Base-by-base conservation (phyloP, 2,329 filamentous ascomycete genomes). In the Chaetomium sp. region DNA sequence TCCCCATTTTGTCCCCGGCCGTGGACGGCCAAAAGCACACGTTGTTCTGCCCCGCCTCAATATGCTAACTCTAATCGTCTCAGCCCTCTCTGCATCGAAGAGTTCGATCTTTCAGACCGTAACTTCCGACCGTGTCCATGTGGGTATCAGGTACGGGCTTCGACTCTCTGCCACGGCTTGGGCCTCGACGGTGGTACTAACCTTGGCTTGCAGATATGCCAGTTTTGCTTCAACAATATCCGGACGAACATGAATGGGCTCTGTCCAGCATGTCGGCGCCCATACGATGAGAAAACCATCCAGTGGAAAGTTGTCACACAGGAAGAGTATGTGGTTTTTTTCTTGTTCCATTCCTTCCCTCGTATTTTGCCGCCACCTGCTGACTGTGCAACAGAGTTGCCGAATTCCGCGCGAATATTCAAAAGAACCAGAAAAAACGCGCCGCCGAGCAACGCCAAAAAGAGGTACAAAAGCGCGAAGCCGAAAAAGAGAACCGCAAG, bases 191-290 rank as follows among this genome's bases (percentile, higher is more conserved):
- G 12, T 10, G 42, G 50, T 10, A 43, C 57, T 58, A 14, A 62
- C 52, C 19, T 3, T 3, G 32, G 49, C 45, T 11, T 48, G 46
- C 67, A 96, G 91, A 92, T 99, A 71, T 99, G 94, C 74, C 95
- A 99, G 78, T 99, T 99, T 74, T 99, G 94, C 76, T 99, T 92
- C 78, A 96, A 99, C 75, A 99, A 97, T 71, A 95, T 99, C 71
- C 95, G 95, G 75, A 95, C 88, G 66, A 96, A 96, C 66, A 91
- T 96, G 81, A 97, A 96, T 69, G 91, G 92, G 38, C 81, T 96
- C 56, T 99, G 94, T 72, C 94, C 94, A n/a, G 95, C 95, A 64
- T 99, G 94, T 71, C 85, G 94, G 73, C 82, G 94, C 70, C 87
- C 90, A 5, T 99, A 99, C 71, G 91, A 96, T 71, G 95, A 99